Evolutionary conservation across 2,329 filamentous ascomycete genomes (phyloP).

Genomic region (Xylariaceae sp.): DNA sequence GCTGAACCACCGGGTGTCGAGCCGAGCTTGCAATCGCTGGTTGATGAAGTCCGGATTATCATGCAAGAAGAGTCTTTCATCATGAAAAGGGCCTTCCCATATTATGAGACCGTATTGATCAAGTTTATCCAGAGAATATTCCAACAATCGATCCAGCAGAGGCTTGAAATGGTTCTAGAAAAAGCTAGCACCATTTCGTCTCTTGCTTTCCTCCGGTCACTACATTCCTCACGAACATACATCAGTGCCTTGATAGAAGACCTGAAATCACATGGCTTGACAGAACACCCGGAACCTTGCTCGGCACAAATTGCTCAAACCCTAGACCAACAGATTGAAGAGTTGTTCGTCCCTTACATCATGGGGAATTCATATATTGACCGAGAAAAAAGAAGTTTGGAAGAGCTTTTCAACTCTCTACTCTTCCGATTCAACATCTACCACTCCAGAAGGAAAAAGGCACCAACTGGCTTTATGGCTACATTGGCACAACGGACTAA

Average conservation of each 20-base stretch:
- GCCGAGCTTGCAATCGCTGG: conserved; percentile 85
- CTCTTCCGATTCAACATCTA: conserved; percentile 98
- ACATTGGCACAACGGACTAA: conserved; percentile 89
- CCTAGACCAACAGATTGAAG: conserved; percentile 76
- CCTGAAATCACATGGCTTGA: conserved; percentile 90
- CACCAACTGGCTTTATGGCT: conserved; percentile 89
- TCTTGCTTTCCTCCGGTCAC: conserved; percentile 84
- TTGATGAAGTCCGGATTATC: conserved; percentile 94
- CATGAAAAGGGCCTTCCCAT: conserved; percentile 95
- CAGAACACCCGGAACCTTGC: conserved; percentile 91
- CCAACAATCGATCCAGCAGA: conserved; percentile 96
- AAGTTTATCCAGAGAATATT: conserved; percentile 96
- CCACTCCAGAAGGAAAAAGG: conserved; percentile 86
- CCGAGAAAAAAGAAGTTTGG: conserved; percentile 71
- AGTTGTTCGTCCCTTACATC: conserved; percentile 75
- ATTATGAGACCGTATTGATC: conserved; percentile 89
- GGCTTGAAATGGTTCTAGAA: conserved; percentile 92
- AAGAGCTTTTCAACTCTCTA: conserved; percentile 86
- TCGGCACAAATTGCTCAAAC: conserved; percentile 84
- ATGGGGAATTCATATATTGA: conserved; percentile 75
- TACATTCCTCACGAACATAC: conserved; percentile 90
- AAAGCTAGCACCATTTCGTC: conserved; percentile 93
- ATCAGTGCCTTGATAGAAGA: conserved; percentile 90
- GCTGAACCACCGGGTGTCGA: conserved; percentile 90
- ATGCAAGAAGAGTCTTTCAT: conserved; percentile 97